phyloP scores from a whole-genome alignment of 2,329 filamentous ascomycete genomes.

The Fusarium proliferatum region DNA sequence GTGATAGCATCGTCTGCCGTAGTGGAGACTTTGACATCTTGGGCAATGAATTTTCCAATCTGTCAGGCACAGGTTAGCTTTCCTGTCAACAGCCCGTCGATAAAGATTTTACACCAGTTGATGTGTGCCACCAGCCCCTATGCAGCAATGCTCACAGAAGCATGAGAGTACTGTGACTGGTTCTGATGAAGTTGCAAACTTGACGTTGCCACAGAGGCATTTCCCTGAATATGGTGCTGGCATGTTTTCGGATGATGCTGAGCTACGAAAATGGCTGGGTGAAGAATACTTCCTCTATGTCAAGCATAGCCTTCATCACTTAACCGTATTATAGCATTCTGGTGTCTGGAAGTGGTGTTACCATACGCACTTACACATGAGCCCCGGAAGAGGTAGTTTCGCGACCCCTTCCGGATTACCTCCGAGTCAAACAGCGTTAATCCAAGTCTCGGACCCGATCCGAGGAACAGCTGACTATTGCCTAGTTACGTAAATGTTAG shows the following conservation, averaged over 20 bases:
- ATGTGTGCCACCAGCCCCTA: slow-evolving; percentile 33
- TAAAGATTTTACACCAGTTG: slow-evolving; percentile 13
- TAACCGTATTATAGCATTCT: background rate
- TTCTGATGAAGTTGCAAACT: slow-evolving; percentile 18
- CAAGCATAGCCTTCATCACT: fast-evolving
- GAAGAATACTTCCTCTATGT: fast-evolving
- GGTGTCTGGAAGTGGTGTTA: background rate
- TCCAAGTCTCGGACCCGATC: background rate
- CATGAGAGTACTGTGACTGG: slow-evolving; percentile 36
- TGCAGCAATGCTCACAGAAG: slow-evolving; percentile 37
- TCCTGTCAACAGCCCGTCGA: fast-evolving
- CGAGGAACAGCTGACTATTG: background rate
- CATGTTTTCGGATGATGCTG: background rate
- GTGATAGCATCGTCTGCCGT: background rate
- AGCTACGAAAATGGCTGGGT: fast-evolving
- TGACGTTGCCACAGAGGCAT: slow-evolving; percentile 35
- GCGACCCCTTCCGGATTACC: background rate
- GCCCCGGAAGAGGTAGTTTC: background rate
- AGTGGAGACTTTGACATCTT: slow-evolving; percentile 23
- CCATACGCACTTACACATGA: background rate
- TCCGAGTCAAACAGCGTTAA: background rate
- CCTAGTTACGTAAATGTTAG: background rate
- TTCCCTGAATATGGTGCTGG: slow-evolving; percentile 25
- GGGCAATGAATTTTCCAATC: slow-evolving; percentile 45
- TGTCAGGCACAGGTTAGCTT: background rate